Percentiles rank a stretch among this genome's conserved stretches.
These are phyloP conservation scores for Pleurotus salmoneostramineus DNA, from an alignment of 768 basidiomycete species.

Conservation along the genomic window DNA sequence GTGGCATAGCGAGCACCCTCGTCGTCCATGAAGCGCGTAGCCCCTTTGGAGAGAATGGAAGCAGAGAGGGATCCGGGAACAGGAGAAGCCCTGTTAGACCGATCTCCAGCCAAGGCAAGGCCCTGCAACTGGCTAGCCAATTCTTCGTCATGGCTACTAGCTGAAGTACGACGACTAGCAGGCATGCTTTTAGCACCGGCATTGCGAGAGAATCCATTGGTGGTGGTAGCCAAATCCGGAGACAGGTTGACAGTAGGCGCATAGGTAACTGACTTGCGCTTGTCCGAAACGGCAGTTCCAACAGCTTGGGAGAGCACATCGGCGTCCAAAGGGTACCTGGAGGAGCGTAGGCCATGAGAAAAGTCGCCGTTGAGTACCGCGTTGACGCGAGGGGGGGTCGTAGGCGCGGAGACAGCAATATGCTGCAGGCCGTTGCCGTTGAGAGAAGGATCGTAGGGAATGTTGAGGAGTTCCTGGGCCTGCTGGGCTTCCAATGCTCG, in stretches of 20 bases:
- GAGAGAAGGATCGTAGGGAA: slow-evolving; percentile 58
- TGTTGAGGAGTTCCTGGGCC: slow-evolving; percentile 74
- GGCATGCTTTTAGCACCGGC: slow-evolving; percentile 91
- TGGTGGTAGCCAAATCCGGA: slow-evolving; percentile 57
- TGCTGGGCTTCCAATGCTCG: slow-evolving; percentile 89
- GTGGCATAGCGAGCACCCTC: slow-evolving; percentile 58
- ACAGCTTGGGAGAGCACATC: slow-evolving; percentile 68
- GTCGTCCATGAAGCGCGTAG: slow-evolving; percentile 51
- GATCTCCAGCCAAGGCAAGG: slow-evolving; percentile 64
- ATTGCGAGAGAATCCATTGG: slow-evolving; percentile 53
- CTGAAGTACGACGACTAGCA: slow-evolving; percentile 84
- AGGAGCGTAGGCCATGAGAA: slow-evolving; percentile 34
- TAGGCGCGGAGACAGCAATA: slow-evolving; percentile 84
- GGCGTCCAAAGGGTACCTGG: slow-evolving; percentile 50
- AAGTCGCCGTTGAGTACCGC: slow-evolving; percentile 61
- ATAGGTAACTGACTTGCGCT: slow-evolving; percentile 85
- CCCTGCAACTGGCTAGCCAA: slow-evolving; percentile 73
- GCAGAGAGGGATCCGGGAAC: slow-evolving; percentile 47
- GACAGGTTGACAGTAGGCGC: slow-evolving; percentile 75
- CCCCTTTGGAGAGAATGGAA: slow-evolving; percentile 48
- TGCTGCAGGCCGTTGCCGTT: slow-evolving; percentile 57
- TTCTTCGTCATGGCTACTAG: slow-evolving; percentile 84
- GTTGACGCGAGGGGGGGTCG: slow-evolving; percentile 80
- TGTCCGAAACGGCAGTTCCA: slow-evolving; percentile 61
- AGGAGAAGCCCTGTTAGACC: slow-evolving; percentile 53